phyloP scores from a whole-genome alignment of 371 early-diverging fungal species.

The Apophysomyces variabilis region DNA sequence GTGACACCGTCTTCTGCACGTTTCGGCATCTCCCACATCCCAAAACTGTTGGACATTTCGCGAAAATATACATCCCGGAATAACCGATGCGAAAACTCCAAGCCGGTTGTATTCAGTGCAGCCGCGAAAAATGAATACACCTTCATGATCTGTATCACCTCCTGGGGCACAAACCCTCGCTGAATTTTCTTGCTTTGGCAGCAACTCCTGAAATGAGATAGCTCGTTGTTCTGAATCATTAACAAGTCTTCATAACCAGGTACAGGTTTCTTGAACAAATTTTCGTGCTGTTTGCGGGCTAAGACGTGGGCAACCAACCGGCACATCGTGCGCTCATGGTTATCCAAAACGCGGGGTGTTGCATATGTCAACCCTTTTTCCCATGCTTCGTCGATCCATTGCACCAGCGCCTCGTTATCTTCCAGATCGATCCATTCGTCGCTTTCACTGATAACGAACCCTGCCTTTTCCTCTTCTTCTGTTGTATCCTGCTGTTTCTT shows the following conservation, averaged over 20 bases:
- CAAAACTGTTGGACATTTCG: constrained; percentile 72
- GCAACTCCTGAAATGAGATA: constrained; percentile 24
- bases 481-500: neutral
- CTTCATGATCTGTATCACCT: constrained; percentile 28
- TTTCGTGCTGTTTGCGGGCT: constrained; percentile 21
- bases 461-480: neutral
- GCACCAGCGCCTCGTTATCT: constrained; percentile 13
- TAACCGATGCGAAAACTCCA: constrained; percentile 29
- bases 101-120: constrained; percentile 13
- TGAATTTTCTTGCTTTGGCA: neutral
- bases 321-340: constrained; percentile 43
- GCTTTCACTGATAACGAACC: neutral
- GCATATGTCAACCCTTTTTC: constrained; percentile 2
- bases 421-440: constrained; percentile 17
- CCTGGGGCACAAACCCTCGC: constrained; percentile 14
- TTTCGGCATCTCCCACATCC: constrained; percentile 57
- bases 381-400: constrained; percentile 39
- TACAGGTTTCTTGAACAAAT: constrained; percentile 1
- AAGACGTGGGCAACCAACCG: constrained; percentile 37
- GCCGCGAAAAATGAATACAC: constrained; percentile 28
- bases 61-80: constrained; percentile 64
- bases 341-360: constrained; percentile 14
- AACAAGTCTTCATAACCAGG: constrained; percentile 25
- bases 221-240: constrained; percentile 43
- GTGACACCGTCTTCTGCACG: constrained; percentile 23